Conservation (phyloP, 106 monocot genomes). For the Narthecium ossifragum region DNA sequence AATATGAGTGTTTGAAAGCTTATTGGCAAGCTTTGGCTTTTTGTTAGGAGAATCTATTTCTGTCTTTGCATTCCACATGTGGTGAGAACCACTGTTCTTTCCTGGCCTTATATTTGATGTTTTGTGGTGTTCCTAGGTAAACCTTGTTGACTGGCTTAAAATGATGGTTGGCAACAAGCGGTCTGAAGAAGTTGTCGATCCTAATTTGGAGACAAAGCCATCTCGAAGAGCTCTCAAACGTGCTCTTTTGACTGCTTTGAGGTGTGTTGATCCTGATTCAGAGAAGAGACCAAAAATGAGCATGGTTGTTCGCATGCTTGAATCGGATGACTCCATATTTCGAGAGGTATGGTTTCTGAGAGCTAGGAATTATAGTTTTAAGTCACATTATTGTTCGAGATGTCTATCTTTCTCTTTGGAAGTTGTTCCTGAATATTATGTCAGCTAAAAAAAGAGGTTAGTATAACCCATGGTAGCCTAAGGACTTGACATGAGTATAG, state of each 20-base stretch:
- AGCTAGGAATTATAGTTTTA: not conserved
- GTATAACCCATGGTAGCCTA: too few species aligned
- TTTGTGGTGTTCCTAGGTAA: slow-evolving; percentile 50
- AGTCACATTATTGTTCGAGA: not conserved
- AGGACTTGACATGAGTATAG: not conserved
- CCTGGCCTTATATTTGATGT: too few species aligned
- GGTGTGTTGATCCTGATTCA: slow-evolving; percentile 92
- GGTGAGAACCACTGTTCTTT: too few species aligned
- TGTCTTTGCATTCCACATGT: too few species aligned
- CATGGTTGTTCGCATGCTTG: slow-evolving; percentile 91
- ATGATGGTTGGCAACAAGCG: slow-evolving; percentile 86
- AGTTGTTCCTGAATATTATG: not conserved
- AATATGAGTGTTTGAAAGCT: too few species aligned
- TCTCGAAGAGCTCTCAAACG: slow-evolving; percentile 87
- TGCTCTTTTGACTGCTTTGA: slow-evolving; percentile 79
- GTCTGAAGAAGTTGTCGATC: slow-evolving; percentile 89
- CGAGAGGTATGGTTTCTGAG: slow-evolving; percentile 45
- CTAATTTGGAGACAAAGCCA: slow-evolving; percentile 62
- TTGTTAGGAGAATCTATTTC: too few species aligned
- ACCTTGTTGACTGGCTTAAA: slow-evolving; percentile 97
- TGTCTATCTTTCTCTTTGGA: not conserved
- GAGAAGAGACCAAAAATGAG: slow-evolving; percentile 96
- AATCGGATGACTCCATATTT: slow-evolving; percentile 76
- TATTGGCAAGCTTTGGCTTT: too few species aligned
- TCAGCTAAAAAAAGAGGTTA: not conserved